A percentile compares a stretch with the other conserved stretches of the same genome.
phyloP scores from a whole-genome alignment of 257 asterid species.

The Capsicum pubescens region DNA sequence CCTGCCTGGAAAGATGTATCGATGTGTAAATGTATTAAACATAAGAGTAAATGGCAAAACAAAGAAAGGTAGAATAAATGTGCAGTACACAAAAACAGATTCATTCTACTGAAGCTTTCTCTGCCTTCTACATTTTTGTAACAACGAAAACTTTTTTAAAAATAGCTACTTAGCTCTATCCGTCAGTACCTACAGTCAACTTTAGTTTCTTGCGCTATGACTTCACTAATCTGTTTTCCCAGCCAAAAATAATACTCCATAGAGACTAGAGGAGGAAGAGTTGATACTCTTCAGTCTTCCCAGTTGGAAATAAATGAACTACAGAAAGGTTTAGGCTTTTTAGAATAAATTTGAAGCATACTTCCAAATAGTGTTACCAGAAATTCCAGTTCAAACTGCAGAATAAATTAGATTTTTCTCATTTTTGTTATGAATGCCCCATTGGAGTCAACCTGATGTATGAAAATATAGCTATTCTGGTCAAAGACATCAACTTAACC shows the following conservation, averaged over 20 bases:
- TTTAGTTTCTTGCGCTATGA: too few relatives aligned
- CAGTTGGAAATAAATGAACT: background rate
- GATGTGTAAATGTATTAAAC: background rate
- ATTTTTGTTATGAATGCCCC: background rate
- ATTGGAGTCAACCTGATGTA: background rate
- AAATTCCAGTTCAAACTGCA: background rate
- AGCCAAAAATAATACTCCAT: background rate
- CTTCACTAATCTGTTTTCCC: background rate
- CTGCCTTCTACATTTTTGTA: slow-evolving; percentile 11
- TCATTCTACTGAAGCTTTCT: background rate
- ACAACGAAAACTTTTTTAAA: background rate
- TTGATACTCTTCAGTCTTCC: background rate
- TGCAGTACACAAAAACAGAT: background rate
- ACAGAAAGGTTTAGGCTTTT: background rate
- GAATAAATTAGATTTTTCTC: background rate
- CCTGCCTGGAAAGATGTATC: slow-evolving; percentile 72
- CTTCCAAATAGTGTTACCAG: background rate
- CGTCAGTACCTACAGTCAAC: too few relatives aligned
- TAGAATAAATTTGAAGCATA: background rate
- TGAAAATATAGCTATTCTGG: background rate
- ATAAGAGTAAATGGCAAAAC: background rate
- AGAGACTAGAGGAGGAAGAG: background rate
- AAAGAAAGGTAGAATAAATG: background rate
- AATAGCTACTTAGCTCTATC: too few relatives aligned
- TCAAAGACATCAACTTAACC: background rate